Evolutionary conservation across 768 basidiomycete genomes (phyloP).

Genomic region (Candolleomyces aberdarensis): DNA sequence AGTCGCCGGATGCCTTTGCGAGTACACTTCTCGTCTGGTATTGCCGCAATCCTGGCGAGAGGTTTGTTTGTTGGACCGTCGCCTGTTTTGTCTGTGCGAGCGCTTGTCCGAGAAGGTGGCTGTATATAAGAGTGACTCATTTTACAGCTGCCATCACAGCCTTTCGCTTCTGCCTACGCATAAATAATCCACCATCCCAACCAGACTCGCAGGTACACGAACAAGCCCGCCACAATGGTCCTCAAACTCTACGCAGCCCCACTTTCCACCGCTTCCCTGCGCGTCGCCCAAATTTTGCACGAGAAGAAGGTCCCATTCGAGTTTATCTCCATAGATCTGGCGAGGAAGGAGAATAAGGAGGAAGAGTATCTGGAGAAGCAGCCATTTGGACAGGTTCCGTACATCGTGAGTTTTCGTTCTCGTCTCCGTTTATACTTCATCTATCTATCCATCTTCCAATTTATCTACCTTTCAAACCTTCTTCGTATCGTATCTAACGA

Average conservation of each 20-base stretch:
- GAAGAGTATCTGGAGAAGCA: slow-evolving; percentile 44
- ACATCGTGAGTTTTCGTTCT: slow-evolving; percentile 34
- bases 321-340: slow-evolving; percentile 40
- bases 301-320: slow-evolving; percentile 59
- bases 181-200: too few species aligned
- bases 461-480: background rate
- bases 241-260: slow-evolving; percentile 40
- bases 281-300: slow-evolving; percentile 47
- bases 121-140: too few species aligned
- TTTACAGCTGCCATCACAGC: too few species aligned
- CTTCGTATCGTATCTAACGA: background rate
- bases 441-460: too few species aligned
- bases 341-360: slow-evolving; percentile 42
- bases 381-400: slow-evolving; percentile 67
- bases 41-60: too few species aligned
- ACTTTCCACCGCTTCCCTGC: slow-evolving; percentile 40
- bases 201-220: too few species aligned
- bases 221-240: slow-evolving; percentile 27
- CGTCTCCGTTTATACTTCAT: background rate
- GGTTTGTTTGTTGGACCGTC: too few species aligned
- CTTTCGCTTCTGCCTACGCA: too few species aligned
- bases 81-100: too few species aligned
- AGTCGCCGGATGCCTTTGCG: too few species aligned
- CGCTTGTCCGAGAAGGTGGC: too few species aligned
- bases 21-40: too few species aligned